Evolutionary conservation across 768 basidiomycete species (phyloP), one percentile per base, ranked within the genome.

Genomic region (Suillus subluteus): DNA sequence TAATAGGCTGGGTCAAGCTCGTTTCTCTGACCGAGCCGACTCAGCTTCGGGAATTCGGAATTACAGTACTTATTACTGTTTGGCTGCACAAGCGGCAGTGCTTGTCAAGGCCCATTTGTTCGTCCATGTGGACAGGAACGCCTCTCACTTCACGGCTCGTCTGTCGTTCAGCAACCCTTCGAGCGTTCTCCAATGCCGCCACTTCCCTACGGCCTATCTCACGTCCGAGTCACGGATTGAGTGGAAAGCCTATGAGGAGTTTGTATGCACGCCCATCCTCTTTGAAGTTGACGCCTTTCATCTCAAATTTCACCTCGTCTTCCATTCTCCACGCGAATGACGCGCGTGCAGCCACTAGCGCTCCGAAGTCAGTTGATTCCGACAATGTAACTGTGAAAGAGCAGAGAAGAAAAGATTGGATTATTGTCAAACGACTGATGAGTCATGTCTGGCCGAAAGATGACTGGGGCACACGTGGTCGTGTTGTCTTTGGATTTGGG

Each of bases 371-470:
- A 2, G 68, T 69, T 66, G 67, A 55, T 26, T 23, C 66, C 8
- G 64, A 68, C 56, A 65, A 62, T 55, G 59, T 72, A 48, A 37
- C 72, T 4, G 66, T 70, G n/a, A 74, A 71, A 26, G 83, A 87
- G 63, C 88, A 96, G 76, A 82, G 94, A 56, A 81, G 80, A 71
- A 90, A 85, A 61, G 98, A 99, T 77, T 98, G 95, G 95, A 78
- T 79, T 43, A 96, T 98, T 67, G 84, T 97, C 66, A 91, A 88
- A 75, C 84, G 83, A 62, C 83, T 99, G n/a, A 85, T 93, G 68
- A 84, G 84, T 11, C 95, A 98, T 71, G 91, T 99, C 21, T 99
- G 98, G 98, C 97, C 98, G 1, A 86, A 87, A 73, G 79, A 89
- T 70, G 92, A 96, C 73, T 91, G 90, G 87, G 87, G 83, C 58